phyloP scores from a whole-genome alignment of 169 alveolate genomes.

The Eimeria falciformis region DNA sequence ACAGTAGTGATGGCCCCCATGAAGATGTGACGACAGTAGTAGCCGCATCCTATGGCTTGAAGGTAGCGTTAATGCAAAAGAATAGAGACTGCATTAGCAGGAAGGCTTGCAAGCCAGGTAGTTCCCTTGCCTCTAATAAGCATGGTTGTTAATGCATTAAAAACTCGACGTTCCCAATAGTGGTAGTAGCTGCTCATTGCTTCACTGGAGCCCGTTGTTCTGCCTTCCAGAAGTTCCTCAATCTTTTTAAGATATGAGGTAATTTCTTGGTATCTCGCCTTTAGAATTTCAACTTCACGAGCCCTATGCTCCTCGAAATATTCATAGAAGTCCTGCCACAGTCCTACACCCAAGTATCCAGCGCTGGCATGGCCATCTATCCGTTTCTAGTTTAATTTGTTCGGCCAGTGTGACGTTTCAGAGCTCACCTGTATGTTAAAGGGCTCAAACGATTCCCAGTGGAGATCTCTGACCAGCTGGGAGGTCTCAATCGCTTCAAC shows the following conservation, averaged over 20 bases:
- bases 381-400: too few relatives aligned
- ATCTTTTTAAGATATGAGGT: constrained; percentile 90
- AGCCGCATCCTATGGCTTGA: too few relatives aligned
- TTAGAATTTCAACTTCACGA: constrained; percentile 87
- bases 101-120: not conserved
- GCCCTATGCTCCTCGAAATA: constrained; percentile 92
- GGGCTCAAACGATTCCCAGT: constrained; percentile 85
- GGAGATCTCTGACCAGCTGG: constrained; percentile 89
- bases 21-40: too few relatives aligned
- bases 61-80: too few relatives aligned
- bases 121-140: constrained; percentile 88
- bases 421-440: constrained; percentile 53
- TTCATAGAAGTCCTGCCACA: constrained; percentile 86
- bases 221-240: constrained; percentile 93
- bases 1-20: too few relatives aligned
- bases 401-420: too few relatives aligned
- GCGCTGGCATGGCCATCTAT: too few relatives aligned
- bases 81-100: not conserved
- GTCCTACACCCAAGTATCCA: too few relatives aligned
- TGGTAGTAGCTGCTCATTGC: constrained; percentile 93
- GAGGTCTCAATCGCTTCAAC: constrained; percentile 90
- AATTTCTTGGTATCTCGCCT: constrained; percentile 91
- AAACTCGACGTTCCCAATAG: constrained; percentile 94
- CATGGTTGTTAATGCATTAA: constrained; percentile 94
- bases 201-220: constrained; percentile 87